Conservation (phyloP, 257 asterid genomes). For the Vinca minor region DNA sequence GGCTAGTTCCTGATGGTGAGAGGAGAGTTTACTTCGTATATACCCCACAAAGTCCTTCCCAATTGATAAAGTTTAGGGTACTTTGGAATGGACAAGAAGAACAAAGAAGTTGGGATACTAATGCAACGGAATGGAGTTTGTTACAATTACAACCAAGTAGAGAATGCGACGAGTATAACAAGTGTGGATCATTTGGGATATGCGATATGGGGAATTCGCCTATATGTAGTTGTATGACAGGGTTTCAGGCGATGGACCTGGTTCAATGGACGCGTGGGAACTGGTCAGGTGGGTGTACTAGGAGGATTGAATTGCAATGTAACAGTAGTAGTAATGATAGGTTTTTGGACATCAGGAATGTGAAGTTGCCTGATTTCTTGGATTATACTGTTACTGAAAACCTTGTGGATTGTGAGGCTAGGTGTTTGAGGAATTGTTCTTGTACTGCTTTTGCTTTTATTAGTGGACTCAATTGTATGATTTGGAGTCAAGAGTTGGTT, state of each 20-base stretch:
- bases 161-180: constrained; percentile 45
- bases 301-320: constrained; percentile 43
- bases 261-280: constrained; percentile 44
- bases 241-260: constrained; percentile 39
- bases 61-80: constrained; percentile 31
- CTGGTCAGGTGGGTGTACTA: constrained; percentile 53
- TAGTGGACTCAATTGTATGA: constrained; percentile 52
- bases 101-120: constrained; percentile 38
- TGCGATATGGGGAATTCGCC: constrained; percentile 25
- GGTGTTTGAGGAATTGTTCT: constrained; percentile 54
- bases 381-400: constrained; percentile 25
- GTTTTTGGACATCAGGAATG: constrained; percentile 27
- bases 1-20: constrained; percentile 16
- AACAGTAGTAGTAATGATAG: constrained; percentile 24
- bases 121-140: constrained; percentile 27
- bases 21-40: constrained; percentile 32
- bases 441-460: constrained; percentile 59
- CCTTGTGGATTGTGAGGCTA: constrained; percentile 24
- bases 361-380: constrained; percentile 67
- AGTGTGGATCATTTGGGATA: constrained; percentile 53
- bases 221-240: constrained; percentile 44
- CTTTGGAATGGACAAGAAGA: constrained; percentile 40
- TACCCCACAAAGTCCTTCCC: constrained; percentile 18
- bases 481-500: constrained; percentile 51
- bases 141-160: constrained; percentile 37